Evolutionary conservation across 148 eudicot genomes (phyloP).

Genomic region (Tetragonia tetragonoides): DNA sequence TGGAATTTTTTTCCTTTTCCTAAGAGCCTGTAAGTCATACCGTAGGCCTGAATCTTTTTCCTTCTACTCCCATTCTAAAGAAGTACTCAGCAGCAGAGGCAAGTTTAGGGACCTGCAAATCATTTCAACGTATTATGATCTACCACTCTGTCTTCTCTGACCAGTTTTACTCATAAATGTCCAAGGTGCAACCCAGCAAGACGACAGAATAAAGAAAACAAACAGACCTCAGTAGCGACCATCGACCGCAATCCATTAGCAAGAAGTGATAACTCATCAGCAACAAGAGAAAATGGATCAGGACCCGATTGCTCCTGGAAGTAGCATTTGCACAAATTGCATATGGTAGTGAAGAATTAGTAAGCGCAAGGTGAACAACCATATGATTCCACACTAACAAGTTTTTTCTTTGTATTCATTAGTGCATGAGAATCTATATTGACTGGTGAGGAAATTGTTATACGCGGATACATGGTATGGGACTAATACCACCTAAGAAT

Average conservation of each 20-base stretch:
- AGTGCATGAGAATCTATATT: background rate
- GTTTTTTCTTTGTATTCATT: background rate
- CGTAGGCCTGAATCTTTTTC: constrained; percentile 89
- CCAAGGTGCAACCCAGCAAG: too few relatives aligned
- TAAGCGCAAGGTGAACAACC: background rate
- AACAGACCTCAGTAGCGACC: constrained; percentile 79
- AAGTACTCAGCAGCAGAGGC: constrained; percentile 92
- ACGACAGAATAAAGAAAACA: background rate
- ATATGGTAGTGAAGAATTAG: background rate
- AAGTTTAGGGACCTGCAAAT: constrained; percentile 80
- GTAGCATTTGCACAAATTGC: constrained; percentile 7
- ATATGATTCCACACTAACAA: background rate
- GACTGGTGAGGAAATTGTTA: background rate
- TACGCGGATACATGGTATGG: background rate
- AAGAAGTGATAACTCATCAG: constrained; percentile 68
- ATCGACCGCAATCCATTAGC: constrained; percentile 73
- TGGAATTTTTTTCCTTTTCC: background rate
- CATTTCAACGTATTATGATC: constrained; percentile 17
- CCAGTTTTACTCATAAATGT: background rate
- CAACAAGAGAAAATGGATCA: constrained; percentile 89
- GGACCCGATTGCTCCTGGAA: constrained; percentile 67
- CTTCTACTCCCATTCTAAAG: constrained; percentile 89
- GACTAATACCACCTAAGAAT: background rate
- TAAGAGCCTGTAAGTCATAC: constrained; percentile 33
- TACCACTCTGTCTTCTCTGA: background rate